Conservation (phyloP, 345 rosid species). For the Brassica carinata region DNA sequence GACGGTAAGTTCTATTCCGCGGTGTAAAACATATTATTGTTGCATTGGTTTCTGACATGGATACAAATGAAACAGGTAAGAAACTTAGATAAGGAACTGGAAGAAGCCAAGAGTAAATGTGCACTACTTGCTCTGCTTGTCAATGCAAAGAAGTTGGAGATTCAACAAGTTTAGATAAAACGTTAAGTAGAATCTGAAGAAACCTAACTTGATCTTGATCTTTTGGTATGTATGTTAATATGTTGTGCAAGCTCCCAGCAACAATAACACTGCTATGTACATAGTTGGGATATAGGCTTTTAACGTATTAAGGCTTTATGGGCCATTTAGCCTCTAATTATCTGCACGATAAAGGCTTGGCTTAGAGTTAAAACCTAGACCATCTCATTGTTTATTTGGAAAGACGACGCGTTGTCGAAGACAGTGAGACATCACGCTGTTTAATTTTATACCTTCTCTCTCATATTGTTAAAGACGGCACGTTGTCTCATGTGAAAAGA, state of each 20-base stretch:
- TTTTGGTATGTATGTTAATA: neutral
- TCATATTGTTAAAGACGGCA: neutral
- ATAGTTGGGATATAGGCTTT: neutral
- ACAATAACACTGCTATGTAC: neutral
- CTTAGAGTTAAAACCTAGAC: neutral
- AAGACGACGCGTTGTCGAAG: slow-evolving; percentile 11
- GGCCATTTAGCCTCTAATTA: neutral
- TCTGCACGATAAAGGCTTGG: neutral
- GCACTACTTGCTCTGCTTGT: slow-evolving; percentile 55
- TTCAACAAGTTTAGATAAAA: slow-evolving; percentile 13
- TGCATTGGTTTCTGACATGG: neutral
- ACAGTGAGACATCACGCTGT: neutral
- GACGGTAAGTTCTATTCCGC: slow-evolving; percentile 44
- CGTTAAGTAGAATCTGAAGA: neutral
- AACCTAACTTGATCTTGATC: neutral
- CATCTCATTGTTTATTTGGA: neutral
- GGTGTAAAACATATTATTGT: neutral
- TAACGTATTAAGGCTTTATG: neutral
- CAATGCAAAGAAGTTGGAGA: slow-evolving; percentile 54
- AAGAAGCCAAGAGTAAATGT: slow-evolving; percentile 61
- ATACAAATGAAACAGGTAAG: slow-evolving; percentile 45
- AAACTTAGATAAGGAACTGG: slow-evolving; percentile 59
- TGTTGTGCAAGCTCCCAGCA: neutral
- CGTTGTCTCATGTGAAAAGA: neutral
- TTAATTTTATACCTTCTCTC: neutral